Percentiles rank a stretch among this genome's conserved stretches.
Evolutionary conservation across 2,329 filamentous ascomycete genomes (phyloP).

Genomic region (Cladosporium sp.): DNA sequence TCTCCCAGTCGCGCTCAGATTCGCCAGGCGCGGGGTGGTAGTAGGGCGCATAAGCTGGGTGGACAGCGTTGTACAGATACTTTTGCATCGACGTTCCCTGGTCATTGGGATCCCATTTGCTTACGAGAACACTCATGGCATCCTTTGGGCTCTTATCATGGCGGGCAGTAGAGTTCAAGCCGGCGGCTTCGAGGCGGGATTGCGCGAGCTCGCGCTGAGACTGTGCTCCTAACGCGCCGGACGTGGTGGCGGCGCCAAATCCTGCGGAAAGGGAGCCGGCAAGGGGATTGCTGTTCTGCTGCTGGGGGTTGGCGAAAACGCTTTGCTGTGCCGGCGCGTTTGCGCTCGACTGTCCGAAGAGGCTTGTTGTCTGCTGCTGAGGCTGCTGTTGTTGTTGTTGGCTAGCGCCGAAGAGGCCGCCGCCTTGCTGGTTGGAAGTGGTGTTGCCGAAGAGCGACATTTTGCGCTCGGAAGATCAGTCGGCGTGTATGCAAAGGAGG

Average conservation of each 20-base stretch:
- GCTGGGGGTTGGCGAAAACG: not conserved
- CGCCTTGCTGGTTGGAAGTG: constrained; percentile 19
- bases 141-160: constrained; percentile 67
- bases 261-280: constrained; percentile 20
- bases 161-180: constrained; percentile 17
- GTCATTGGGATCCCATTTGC: constrained; percentile 67
- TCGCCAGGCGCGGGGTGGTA: constrained; percentile 65
- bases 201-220: constrained; percentile 23
- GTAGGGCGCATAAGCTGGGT: constrained; percentile 66
- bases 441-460: constrained; percentile 34
- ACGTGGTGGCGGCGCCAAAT: constrained; percentile 21
- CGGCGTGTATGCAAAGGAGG: not conserved
- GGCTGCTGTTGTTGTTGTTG: constrained; percentile 13
- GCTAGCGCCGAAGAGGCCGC: constrained; percentile 6
- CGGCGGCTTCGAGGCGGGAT: constrained; percentile 13
- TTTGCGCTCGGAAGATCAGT: not conserved
- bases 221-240: constrained; percentile 18
- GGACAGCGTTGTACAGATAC: constrained; percentile 84
- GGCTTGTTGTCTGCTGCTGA: constrained; percentile 12
- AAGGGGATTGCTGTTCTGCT: constrained; percentile 16
- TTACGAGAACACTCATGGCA: constrained; percentile 62
- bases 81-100: constrained; percentile 69
- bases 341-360: constrained; percentile 12
- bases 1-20: constrained; percentile 74
- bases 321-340: constrained; percentile 4